Percentiles rank a stretch among this genome's conserved stretches.
These are phyloP conservation scores for Neopestalotiopsis clavispora DNA, from an alignment of 2,329 filamentous ascomycete species.

Conservation along the genomic window DNA sequence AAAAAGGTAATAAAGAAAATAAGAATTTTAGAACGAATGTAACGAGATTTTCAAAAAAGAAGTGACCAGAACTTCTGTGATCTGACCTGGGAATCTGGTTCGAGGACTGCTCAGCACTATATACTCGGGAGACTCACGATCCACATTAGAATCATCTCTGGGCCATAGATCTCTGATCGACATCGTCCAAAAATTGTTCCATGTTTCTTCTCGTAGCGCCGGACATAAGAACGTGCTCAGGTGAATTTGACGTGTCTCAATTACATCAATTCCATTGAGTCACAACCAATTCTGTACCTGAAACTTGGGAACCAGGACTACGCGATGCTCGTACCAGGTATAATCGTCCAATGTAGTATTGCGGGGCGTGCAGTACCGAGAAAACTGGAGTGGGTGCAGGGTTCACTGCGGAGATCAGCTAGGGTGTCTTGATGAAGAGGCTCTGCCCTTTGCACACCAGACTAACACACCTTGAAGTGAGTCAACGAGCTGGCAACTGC, in stretches of 20 bases:
- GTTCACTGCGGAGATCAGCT: neutral
- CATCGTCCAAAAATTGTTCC: neutral
- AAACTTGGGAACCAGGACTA: neutral
- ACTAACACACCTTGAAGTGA: neutral
- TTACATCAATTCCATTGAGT: neutral
- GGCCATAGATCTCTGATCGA: neutral
- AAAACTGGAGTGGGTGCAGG: neutral
- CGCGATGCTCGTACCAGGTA: neutral
- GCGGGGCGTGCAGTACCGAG: neutral
- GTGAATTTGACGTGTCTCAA: neutral
- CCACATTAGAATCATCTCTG: neutral
- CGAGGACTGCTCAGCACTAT: neutral
- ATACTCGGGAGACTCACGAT: neutral
- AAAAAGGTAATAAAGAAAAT: too few relatives aligned
- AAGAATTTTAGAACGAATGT: neutral
- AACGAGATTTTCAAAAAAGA: neutral
- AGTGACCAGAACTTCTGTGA: neutral
- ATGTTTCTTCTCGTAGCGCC: neutral
- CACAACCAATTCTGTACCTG: neutral
- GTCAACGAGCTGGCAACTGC: neutral
- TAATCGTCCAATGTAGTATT: neutral
- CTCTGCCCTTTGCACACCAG: neutral
- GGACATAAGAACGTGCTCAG: neutral
- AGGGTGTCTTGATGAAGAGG: neutral
- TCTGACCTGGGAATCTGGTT: neutral